Conservation (phyloP, 1,284 basidiomycete genomes). For the Apiotrichum brassicae region DNA sequence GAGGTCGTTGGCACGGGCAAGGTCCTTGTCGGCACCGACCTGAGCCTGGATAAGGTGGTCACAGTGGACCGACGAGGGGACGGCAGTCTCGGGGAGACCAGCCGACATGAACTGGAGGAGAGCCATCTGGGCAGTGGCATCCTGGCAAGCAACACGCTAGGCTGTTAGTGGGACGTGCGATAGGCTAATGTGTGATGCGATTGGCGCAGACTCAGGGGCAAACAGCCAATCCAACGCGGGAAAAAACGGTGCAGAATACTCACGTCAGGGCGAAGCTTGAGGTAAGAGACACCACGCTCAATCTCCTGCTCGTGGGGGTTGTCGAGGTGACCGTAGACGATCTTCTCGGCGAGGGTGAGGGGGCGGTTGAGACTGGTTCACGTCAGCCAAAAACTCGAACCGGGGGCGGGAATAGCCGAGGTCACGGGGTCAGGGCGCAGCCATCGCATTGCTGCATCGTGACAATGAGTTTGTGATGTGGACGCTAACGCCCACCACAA, state of each 20-base stretch:
- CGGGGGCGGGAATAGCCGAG: too few relatives aligned
- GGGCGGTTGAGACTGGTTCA: constrained; percentile 75
- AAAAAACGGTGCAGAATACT: constrained; percentile 39
- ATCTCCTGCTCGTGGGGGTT: constrained; percentile 88
- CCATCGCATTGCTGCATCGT: too few relatives aligned
- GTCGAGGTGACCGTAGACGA: constrained; percentile 96
- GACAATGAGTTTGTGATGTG: too few relatives aligned
- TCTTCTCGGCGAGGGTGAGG: constrained; percentile 95
- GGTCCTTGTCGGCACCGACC: constrained; percentile 85
- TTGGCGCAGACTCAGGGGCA: too few relatives aligned
- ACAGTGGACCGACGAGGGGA: constrained; percentile 97
- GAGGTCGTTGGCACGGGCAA: constrained; percentile 83
- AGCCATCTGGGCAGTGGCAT: constrained; percentile 98
- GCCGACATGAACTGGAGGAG: constrained; percentile 99
- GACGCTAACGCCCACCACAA: too few relatives aligned
- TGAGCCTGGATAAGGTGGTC: constrained; percentile 99
- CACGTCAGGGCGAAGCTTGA: constrained; percentile 92
- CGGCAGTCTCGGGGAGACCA: constrained; percentile 93
- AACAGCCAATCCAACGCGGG: not conserved
- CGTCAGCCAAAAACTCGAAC: too few relatives aligned
- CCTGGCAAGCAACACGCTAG: constrained; percentile 98
- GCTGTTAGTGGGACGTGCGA: constrained; percentile 4
- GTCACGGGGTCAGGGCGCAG: not conserved
- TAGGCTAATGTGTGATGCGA: too few relatives aligned
- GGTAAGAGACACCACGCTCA: constrained; percentile 77